Evolutionary conservation across 2,329 filamentous ascomycete species (phyloP).

Genomic region (Zelopaecilomyces penicillatus): DNA sequence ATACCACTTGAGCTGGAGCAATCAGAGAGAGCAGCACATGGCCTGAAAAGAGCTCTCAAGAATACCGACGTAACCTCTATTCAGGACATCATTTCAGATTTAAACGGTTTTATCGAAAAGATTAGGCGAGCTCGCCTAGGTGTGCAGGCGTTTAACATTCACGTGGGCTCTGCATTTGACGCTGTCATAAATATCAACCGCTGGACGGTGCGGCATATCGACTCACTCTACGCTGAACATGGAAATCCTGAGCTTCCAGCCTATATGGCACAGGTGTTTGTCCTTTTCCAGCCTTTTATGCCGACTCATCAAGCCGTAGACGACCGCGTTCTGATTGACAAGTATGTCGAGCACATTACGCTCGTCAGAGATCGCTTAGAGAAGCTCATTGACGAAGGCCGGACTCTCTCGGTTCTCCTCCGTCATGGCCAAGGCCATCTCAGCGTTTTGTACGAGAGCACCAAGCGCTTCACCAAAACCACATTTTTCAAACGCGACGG

Average conservation of each 20-base stretch:
- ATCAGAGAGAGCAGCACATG: slow-evolving; percentile 64
- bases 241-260: slow-evolving; percentile 21
- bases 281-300: slow-evolving; percentile 55
- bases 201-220: slow-evolving; percentile 64
- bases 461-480: slow-evolving; percentile 52
- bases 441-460: slow-evolving; percentile 59
- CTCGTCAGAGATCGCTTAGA: slow-evolving; percentile 63
- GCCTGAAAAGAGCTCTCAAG: slow-evolving; percentile 63
- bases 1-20: slow-evolving; percentile 74
- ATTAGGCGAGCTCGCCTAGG: slow-evolving; percentile 56
- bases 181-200: slow-evolving; percentile 66
- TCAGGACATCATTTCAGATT: slow-evolving; percentile 65
- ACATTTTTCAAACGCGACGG: slow-evolving; percentile 54
- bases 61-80: slow-evolving; percentile 60
- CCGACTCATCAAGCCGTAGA: slow-evolving; percentile 38
- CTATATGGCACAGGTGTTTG: slow-evolving; percentile 34
- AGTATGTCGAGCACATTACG: slow-evolving; percentile 65
- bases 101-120: slow-evolving; percentile 66
- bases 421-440: slow-evolving; percentile 62
- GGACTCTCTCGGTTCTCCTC: slow-evolving; percentile 57
- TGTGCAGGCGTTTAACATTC: slow-evolving; percentile 67
- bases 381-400: slow-evolving; percentile 60
- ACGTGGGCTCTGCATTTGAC: slow-evolving; percentile 66
- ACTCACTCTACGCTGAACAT: slow-evolving; percentile 42
- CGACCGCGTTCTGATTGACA: slow-evolving; percentile 57